Base-by-base conservation (phyloP, 129 eudicot species). In the Flaveria robusta region DNA sequence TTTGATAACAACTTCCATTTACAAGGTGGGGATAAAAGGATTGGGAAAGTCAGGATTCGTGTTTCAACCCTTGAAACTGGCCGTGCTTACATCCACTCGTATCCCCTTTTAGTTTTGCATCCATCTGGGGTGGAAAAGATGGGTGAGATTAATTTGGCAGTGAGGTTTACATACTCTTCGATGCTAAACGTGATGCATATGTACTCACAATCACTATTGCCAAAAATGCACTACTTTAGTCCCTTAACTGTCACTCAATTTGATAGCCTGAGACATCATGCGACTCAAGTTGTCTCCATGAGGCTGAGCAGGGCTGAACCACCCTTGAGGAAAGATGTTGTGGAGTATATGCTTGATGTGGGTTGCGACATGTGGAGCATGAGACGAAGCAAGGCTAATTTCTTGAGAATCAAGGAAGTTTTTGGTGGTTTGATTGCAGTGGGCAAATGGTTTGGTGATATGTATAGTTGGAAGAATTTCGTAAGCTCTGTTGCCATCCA, bases 101-200 rank as follows among this genome's bases (percentile, higher is more conserved):
- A 80, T 20, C 87, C 87, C 2, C 85, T 84, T 80, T 27, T 84
- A 78, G 87, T 80, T 58, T 84, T 80, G 66, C 85, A 76, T 71
- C 82, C 87, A 26, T 19, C 74, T 66, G 87, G 87, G 70, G 82
- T 84, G 49, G 80, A 80, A 74, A 84, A 80, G 56, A 84, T 76
- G 84, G 87, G 87, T 13, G 87, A 80, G 78, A 80, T 84, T 66
- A 74, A 71, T 49, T 66, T 80, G 70, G 85, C 84, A 45, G 85
- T 84, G 51, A 76, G 87, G 73, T 84, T 84, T 59, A 84, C 76
- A 7, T 84, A 77, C 50, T 66, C 80, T 2, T 76, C 87, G 1
- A 67, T 80, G 68, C 56, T 84, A 5, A 80, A 80, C 23, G 76
- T 80, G 87, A 80, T 84, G 82, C 76, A 76, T 26, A 70, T 80